Percentiles rank a stretch among this genome's conserved stretches.
These are phyloP conservation scores for Aurinia saxatilis DNA, from an alignment of 345 rosid species.

Conservation along the genomic window DNA sequence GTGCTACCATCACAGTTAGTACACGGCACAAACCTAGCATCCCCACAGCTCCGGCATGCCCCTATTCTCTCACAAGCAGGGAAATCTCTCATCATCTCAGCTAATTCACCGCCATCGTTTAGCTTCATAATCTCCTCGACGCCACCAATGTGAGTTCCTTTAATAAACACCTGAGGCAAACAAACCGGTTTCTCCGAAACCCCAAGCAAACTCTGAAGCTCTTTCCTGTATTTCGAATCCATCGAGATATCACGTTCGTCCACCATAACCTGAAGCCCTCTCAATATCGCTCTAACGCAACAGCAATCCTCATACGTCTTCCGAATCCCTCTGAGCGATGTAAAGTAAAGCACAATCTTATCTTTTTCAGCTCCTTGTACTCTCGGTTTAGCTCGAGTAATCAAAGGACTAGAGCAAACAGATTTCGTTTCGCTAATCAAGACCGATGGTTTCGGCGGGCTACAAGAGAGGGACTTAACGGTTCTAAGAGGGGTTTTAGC, in stretches of 20 bases:
- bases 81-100: constrained; percentile 46
- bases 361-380: constrained; percentile 26
- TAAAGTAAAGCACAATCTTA: constrained; percentile 57
- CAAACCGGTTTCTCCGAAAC: constrained; percentile 28
- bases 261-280: constrained; percentile 50
- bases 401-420: too few relatives aligned
- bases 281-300: constrained; percentile 53
- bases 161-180: constrained; percentile 69
- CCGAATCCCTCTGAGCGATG: constrained; percentile 72
- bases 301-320: constrained; percentile 87
- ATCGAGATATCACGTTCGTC: constrained; percentile 85
- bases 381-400: constrained; percentile 16
- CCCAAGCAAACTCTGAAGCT: constrained; percentile 37
- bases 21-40: constrained; percentile 71
- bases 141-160: constrained; percentile 59
- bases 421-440: constrained; percentile 17
- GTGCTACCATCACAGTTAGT: constrained; percentile 66
- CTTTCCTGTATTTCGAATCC: constrained; percentile 69
- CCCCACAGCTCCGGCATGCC: constrained; percentile 66
- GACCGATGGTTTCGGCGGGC: constrained; percentile 2
- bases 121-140: constrained; percentile 71
- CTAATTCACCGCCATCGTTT: constrained; percentile 63
- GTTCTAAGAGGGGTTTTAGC: neutral
- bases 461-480: constrained; percentile 10
- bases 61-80: constrained; percentile 32